Percentiles rank a stretch among this genome's conserved stretches.
phyloP scores from a whole-genome alignment of 129 eudicot genomes.

The Glebionis coronaria region DNA sequence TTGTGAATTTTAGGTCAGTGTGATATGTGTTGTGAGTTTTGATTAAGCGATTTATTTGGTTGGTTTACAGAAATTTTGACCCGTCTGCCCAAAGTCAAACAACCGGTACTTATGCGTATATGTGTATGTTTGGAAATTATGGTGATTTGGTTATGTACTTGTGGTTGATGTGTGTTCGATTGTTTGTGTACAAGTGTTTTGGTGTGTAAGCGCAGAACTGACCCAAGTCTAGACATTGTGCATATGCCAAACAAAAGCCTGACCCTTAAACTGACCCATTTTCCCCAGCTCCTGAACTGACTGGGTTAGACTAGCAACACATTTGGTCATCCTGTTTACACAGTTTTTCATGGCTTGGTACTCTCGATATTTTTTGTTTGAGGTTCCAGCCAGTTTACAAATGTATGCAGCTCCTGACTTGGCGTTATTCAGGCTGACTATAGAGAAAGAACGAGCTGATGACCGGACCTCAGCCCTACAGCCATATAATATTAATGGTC shows the following conservation, averaged over 20 bases:
- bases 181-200: conserved; percentile 48
- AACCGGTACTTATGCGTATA: too few relatives aligned
- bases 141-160: too few relatives aligned
- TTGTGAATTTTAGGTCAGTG: too few relatives aligned
- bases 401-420: conserved; percentile 36
- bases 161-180: too few relatives aligned
- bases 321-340: conserved; percentile 45
- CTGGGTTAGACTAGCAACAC: conserved; percentile 48
- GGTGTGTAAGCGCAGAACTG: conserved; percentile 67
- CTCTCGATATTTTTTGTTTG: conserved; percentile 43
- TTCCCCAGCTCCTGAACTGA: conserved; percentile 50
- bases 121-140: too few relatives aligned
- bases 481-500: too few relatives aligned
- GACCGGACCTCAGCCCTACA: too few relatives aligned
- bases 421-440: conserved; percentile 51
- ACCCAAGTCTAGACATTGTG: conserved; percentile 83
- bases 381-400: conserved; percentile 26
- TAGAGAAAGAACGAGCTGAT: too few relatives aligned
- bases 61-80: too few relatives aligned
- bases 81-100: too few relatives aligned
- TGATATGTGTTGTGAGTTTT: too few relatives aligned
- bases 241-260: conserved; percentile 56
- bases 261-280: conserved; percentile 29
- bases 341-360: conserved; percentile 57
- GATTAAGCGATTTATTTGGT: too few relatives aligned